phyloP scores from a whole-genome alignment of 257 asterid genomes.

The Przewalskia tangutica region DNA sequence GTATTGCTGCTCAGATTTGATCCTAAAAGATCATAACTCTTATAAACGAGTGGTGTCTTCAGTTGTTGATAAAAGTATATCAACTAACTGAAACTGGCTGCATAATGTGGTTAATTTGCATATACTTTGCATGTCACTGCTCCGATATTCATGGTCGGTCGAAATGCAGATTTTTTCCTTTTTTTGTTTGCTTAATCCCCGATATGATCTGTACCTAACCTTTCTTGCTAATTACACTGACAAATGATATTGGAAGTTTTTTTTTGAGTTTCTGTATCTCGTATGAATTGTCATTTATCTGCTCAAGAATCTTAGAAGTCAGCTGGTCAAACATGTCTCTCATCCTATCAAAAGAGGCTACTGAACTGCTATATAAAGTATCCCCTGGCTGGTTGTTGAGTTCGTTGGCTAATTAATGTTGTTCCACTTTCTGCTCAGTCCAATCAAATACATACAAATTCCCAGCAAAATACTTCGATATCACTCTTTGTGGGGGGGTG shows the following conservation, averaged over 20 bases:
- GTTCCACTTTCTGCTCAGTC: not conserved
- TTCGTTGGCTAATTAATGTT: not conserved
- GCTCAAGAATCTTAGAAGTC: not conserved
- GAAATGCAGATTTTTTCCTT: not conserved
- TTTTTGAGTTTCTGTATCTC: not conserved
- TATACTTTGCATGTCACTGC: not conserved
- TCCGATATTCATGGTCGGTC: not conserved
- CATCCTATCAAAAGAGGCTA: not conserved
- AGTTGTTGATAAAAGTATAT: not conserved
- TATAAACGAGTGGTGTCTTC: not conserved
- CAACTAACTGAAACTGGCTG: not conserved
- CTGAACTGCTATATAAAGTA: not conserved
- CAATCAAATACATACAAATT: not conserved
- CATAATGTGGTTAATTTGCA: not conserved
- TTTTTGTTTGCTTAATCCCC: not conserved
- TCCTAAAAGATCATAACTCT: not conserved
- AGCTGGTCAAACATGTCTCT: not conserved
- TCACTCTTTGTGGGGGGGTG: not conserved
- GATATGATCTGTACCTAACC: not conserved
- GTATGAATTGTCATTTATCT: not conserved
- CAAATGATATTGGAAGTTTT: not conserved
- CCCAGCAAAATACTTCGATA: not conserved
- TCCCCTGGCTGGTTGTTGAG: not conserved
- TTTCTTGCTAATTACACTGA: not conserved
- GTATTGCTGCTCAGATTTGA: slow-evolving; percentile 24